phyloP scores from a whole-genome alignment of 257 asterid species.

The Perilla frutescens region DNA sequence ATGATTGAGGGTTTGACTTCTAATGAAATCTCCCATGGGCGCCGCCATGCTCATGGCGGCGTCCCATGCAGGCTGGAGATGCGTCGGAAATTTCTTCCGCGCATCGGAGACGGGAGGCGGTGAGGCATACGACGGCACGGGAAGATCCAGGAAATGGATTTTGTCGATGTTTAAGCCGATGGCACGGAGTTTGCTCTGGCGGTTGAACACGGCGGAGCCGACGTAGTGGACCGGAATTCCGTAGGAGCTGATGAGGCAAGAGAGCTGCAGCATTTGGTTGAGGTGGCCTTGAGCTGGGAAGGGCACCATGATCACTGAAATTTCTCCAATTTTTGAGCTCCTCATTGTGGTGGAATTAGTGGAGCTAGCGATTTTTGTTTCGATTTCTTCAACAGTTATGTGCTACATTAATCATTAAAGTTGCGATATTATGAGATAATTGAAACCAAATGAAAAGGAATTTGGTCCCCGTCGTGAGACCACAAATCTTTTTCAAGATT shows the following conservation, averaged over 20 bases:
- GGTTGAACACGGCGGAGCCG: slow-evolving; percentile 48
- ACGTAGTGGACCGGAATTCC: slow-evolving; percentile 44
- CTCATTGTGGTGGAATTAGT: slow-evolving; percentile 21
- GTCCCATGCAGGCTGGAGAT: slow-evolving; percentile 50
- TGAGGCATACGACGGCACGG: slow-evolving; percentile 26
- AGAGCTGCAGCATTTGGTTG: slow-evolving; percentile 47
- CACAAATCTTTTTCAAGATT: no score
- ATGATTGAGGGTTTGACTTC: background rate
- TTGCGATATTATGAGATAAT: no score
- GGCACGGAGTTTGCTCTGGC: slow-evolving; percentile 46
- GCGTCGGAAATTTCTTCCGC: slow-evolving; percentile 39
- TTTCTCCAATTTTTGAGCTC: background rate
- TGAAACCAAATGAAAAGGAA: no score
- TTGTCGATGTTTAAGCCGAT: slow-evolving; percentile 36
- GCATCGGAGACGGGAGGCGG: slow-evolving; percentile 38
- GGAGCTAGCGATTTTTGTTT: no score
- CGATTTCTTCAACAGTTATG: no score
- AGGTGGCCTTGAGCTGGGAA: slow-evolving; percentile 53
- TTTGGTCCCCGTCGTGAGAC: no score
- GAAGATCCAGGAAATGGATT: slow-evolving; percentile 49
- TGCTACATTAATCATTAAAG: no score
- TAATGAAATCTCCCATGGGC: slow-evolving; percentile 35
- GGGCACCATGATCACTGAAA: slow-evolving; percentile 38
- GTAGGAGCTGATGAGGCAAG: slow-evolving; percentile 41
- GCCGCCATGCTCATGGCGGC: slow-evolving; percentile 42